Percentiles rank a stretch among this genome's conserved stretches.
These are phyloP conservation scores for Debaryomyces singareniensis DNA, from an alignment of 1,139 yeast species.

Conservation along the genomic window DNA sequence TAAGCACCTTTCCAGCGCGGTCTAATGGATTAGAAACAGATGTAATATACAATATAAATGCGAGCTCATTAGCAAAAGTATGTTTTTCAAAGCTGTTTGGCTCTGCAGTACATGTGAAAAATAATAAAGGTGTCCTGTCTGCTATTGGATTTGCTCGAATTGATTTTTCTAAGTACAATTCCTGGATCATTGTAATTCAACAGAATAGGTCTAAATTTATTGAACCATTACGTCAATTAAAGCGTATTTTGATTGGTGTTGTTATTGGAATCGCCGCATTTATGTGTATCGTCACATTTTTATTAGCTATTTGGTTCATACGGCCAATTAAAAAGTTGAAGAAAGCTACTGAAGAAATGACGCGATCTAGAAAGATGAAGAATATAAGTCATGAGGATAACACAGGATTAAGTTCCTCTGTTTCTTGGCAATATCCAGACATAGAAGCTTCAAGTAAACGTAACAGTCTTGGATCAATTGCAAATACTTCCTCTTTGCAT, in stretches of 20 bases:
- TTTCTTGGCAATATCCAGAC: not conserved
- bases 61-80: slow-evolving; percentile 29
- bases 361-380: slow-evolving; percentile 25
- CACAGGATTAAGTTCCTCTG: slow-evolving; percentile 1
- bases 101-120: slow-evolving; percentile 37
- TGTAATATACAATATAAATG: slow-evolving; percentile 20
- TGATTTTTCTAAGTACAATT: slow-evolving; percentile 35
- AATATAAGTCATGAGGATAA: slow-evolving; percentile 4
- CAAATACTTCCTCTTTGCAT: slow-evolving; percentile 24
- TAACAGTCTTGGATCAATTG: slow-evolving; percentile 20
- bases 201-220: slow-evolving; percentile 56
- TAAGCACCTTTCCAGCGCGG: slow-evolving; percentile 25
- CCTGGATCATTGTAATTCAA: slow-evolving; percentile 77
- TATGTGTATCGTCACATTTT: slow-evolving; percentile 69
- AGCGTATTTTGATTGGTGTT: slow-evolving; percentile 69
- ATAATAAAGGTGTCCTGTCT: slow-evolving; percentile 37
- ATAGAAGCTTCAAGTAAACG: slow-evolving; percentile 2
- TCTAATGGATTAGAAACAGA: slow-evolving; percentile 13
- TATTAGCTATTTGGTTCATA: slow-evolving; percentile 80
- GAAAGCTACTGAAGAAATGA: slow-evolving; percentile 71
- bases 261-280: slow-evolving; percentile 75
- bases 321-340: slow-evolving; percentile 76
- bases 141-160: slow-evolving; percentile 72
- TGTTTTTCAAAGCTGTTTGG: slow-evolving; percentile 43
- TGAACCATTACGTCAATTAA: slow-evolving; percentile 55